Percentiles rank a stretch among this genome's conserved stretches.
Conservation (phyloP, 179 eudicot genomes). For the Corrigiola litoralis region DNA sequence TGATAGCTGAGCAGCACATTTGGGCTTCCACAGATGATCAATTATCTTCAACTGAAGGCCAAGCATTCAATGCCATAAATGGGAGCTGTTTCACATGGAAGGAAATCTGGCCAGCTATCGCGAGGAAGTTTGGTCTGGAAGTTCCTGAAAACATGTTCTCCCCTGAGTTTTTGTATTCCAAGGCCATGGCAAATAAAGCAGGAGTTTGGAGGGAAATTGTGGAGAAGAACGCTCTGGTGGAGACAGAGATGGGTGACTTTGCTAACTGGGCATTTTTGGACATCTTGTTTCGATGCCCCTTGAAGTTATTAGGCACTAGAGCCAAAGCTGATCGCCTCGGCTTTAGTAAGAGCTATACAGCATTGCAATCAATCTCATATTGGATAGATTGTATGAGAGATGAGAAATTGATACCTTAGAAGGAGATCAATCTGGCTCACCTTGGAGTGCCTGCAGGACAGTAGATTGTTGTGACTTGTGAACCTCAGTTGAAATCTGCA, state of each 20-base stretch:
- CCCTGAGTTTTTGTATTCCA: conserved; percentile 35
- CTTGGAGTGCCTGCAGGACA: neutral
- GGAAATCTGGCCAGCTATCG: conserved; percentile 61
- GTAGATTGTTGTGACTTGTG: neutral
- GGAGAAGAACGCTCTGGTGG: conserved; percentile 40
- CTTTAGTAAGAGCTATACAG: conserved; percentile 39
- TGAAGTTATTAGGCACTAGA: conserved; percentile 54
- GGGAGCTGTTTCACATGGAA: conserved; percentile 66
- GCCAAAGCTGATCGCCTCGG: conserved; percentile 67
- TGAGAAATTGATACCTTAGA: conserved; percentile 60
- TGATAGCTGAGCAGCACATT: conserved; percentile 84
- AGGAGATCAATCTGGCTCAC: neutral
- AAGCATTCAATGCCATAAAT: conserved; percentile 71
- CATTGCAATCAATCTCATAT: conserved; percentile 56
- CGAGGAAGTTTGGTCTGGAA: conserved; percentile 43
- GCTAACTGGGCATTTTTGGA: conserved; percentile 82
- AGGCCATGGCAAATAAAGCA: conserved; percentile 47
- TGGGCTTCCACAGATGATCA: conserved; percentile 65
- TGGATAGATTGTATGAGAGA: conserved; percentile 81
- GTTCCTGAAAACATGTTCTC: conserved; percentile 35
- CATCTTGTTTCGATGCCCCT: conserved; percentile 59
- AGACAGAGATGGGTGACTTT: conserved; percentile 55
- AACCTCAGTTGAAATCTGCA: no score
- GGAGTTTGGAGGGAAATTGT: conserved; percentile 71
- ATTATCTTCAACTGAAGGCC: conserved; percentile 30